Percentiles rank a stretch among this genome's conserved stretches.
These are phyloP conservation scores for Boechera retrofracta DNA, from an alignment of 345 rosid species.

Conservation along the genomic window DNA sequence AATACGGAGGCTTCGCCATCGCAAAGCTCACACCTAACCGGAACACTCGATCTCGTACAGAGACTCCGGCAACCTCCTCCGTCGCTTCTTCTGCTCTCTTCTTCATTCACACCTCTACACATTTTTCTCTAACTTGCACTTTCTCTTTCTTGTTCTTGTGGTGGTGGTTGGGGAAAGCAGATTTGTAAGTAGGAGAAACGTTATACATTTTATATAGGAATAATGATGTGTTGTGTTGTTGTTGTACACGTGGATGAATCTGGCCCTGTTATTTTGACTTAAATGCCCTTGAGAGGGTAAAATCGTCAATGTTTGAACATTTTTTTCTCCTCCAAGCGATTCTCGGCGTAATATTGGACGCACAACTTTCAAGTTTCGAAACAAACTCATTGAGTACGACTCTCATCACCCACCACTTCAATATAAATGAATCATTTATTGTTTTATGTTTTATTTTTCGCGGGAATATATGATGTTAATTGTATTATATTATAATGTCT, in stretches of 20 bases:
- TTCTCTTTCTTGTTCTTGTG: not conserved
- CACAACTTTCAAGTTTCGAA: constrained; percentile 31
- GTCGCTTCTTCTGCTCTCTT: constrained; percentile 31
- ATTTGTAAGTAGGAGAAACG: constrained; percentile 25
- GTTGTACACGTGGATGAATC: constrained; percentile 44
- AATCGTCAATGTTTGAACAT: no score
- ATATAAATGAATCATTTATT: not conserved
- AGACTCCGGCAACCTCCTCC: constrained; percentile 39
- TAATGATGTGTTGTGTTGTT: constrained; percentile 32
- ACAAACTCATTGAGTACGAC: not conserved
- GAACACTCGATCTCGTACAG: constrained; percentile 28
- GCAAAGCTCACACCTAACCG: constrained; percentile 70
- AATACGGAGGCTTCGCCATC: constrained; percentile 59
- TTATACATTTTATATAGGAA: constrained; percentile 37
- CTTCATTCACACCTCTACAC: constrained; percentile 58
- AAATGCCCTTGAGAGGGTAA: constrained; percentile 31
- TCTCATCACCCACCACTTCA: constrained; percentile 2
- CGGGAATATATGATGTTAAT: no score
- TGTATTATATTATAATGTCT: no score
- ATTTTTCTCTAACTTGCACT: constrained; percentile 40
- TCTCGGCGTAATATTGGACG: constrained; percentile 10
- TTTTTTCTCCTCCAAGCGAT: constrained; percentile 31
- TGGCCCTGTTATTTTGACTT: constrained; percentile 36
- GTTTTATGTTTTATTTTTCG: no score
- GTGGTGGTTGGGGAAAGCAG: constrained; percentile 21